Percentiles rank a stretch among this genome's conserved stretches.
These are phyloP conservation scores for Aspergillus tamarii DNA, from an alignment of 2,329 filamentous ascomycete species.

Conservation along the genomic window DNA sequence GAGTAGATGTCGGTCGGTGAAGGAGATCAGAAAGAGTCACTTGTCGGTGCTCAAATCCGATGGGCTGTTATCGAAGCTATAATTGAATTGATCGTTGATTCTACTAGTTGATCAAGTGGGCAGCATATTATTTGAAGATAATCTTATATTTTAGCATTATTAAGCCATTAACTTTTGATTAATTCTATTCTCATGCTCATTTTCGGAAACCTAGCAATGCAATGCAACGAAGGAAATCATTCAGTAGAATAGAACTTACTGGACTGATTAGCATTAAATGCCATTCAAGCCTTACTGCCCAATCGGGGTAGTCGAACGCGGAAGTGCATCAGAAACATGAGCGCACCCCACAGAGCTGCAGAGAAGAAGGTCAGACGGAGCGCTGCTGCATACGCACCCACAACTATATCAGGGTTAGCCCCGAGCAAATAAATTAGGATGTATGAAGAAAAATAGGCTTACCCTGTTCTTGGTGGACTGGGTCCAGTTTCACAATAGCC, in stretches of 20 bases:
- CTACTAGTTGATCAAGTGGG: not conserved
- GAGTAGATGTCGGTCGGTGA: constrained; percentile 30
- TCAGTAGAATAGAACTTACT: not conserved
- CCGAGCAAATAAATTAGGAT: not conserved
- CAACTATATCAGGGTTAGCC: constrained; percentile 34
- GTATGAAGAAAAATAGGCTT: constrained; percentile 15
- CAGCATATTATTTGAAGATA: not conserved
- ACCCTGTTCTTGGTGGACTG: constrained; percentile 53
- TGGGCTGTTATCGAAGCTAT: constrained; percentile 34
- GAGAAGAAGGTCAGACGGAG: constrained; percentile 44
- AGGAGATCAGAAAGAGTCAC: constrained; percentile 34
- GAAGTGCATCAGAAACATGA: constrained; percentile 38
- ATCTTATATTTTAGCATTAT: not conserved
- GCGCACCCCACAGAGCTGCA: constrained; percentile 37
- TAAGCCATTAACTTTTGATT: constrained; percentile 2
- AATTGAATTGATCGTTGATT: not conserved
- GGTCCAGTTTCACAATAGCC: constrained; percentile 50
- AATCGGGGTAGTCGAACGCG: constrained; percentile 39
- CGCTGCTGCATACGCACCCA: constrained; percentile 39
- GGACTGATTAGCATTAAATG: not conserved
- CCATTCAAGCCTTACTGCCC: constrained; percentile 27
- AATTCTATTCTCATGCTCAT: not conserved
- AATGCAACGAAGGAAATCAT: not conserved
- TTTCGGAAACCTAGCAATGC: not conserved
- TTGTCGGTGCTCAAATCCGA: constrained; percentile 32